Evolutionary conservation across 768 basidiomycete species (phyloP).

Genomic region (Rhizopogon vulgaris): DNA sequence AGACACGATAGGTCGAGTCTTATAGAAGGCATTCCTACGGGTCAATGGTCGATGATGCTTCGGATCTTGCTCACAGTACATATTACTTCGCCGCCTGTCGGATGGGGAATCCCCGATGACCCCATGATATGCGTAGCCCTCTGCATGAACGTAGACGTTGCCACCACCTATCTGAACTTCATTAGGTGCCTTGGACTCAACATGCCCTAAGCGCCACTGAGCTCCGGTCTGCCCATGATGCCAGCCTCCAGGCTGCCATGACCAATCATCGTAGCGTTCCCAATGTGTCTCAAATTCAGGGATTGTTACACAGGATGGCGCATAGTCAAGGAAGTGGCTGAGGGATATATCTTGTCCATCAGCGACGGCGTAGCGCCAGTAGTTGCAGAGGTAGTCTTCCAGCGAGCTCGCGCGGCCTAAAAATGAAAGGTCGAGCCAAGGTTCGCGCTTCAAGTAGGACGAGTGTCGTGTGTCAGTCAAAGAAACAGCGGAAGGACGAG

Average conservation of each 20-base stretch:
- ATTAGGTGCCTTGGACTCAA: not conserved
- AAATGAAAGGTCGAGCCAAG: not conserved
- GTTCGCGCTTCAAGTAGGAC: not conserved
- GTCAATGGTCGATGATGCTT: not conserved
- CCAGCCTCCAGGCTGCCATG: not conserved
- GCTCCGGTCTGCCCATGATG: not conserved
- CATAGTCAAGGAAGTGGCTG: not conserved
- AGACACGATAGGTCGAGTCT: not conserved
- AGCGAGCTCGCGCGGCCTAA: not conserved
- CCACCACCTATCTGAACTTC: not conserved
- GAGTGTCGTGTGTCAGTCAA: too few relatives aligned
- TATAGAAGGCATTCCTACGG: too few relatives aligned
- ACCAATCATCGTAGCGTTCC: not conserved
- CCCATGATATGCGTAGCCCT: not conserved
- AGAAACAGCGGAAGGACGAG: too few relatives aligned
- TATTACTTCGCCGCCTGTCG: not conserved
- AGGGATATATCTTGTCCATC: not conserved
- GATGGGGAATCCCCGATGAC: not conserved
- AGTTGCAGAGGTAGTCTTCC: not conserved
- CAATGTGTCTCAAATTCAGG: not conserved
- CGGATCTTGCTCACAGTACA: not conserved
- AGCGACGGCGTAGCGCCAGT: not conserved
- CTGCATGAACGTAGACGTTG: not conserved
- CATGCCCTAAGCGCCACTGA: not conserved
- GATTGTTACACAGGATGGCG: not conserved